Base-by-base conservation (phyloP, 306 rosid genomes). In the Cicer judaicum region DNA sequence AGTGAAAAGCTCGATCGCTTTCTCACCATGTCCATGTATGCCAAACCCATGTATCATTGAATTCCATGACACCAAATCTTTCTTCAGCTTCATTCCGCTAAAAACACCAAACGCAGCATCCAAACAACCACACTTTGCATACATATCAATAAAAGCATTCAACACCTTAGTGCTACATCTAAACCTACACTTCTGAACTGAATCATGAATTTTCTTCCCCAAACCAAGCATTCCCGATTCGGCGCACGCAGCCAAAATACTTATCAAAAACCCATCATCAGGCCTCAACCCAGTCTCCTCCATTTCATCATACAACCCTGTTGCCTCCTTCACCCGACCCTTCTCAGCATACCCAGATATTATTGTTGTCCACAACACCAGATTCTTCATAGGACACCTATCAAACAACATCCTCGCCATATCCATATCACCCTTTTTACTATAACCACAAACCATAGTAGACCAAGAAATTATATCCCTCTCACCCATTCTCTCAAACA, bases 71-170 rank as follows among this genome's bases (percentile, higher is more conserved):
- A 90, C 92, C 44, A 83, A 46, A 82, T 88, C 96, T 76, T 85
- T 90, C 70, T 80, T 77, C 12, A 18, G 47, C 76, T 78, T 83
- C 81, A 78, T 78, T 50, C 72, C 88, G 50, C 70, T 54, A 63
- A 92, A 92, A 21, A 85, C 80, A 14, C 29, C 76, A 56, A 66
- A 84, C 1, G 93, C 93, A 42, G 74, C 83, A 39, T 88, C 93
- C 77, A 90, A 55, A 65, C 81, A 53, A 24, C 91, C 96, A 59
- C 98, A 90, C 66, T 92, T 94, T 1, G 93, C 89, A 85, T 89
- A 94, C 95, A 94, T 94, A 74, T 91, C 96, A 59, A 91, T 76
- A 82, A 89, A 76, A 0, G 97, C 90, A 76, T 91, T 94, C 70
- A 85, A 90, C 39, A 91, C 89, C 34, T 79, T 84, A 69, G 86